Percentiles rank a stretch among this genome's conserved stretches.
phyloP scores from a whole-genome alignment of 2,329 filamentous ascomycete genomes.

The Penicillium verrucosum region DNA sequence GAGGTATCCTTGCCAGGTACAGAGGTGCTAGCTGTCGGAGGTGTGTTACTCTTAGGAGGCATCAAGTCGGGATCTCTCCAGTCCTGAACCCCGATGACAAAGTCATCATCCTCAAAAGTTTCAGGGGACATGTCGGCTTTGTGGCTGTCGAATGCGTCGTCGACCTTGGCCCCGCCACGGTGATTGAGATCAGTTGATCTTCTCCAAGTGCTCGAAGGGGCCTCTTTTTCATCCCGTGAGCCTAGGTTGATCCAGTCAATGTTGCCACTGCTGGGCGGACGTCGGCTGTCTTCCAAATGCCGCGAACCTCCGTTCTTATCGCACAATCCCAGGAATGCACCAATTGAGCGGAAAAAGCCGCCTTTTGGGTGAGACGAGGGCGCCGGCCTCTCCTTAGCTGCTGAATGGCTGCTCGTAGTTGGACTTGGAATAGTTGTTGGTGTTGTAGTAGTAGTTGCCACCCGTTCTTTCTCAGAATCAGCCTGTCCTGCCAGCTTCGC shows the following conservation, averaged over 20 bases:
- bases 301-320: conserved; percentile 25
- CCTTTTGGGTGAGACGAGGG: conserved; percentile 19
- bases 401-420: conserved; percentile 28
- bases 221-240: conserved; percentile 58
- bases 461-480: conserved; percentile 20
- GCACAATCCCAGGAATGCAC: conserved; percentile 44
- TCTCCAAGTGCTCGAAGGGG: conserved; percentile 18
- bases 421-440: conserved; percentile 32
- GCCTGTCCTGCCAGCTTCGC: conserved; percentile 25
- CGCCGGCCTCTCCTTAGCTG: conserved; percentile 15
- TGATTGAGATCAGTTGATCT: conserved; percentile 28
- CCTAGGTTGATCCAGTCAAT: conserved; percentile 70
- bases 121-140: conserved; percentile 26
- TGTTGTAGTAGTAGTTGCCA: conserved; percentile 29
- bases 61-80: conserved; percentile 78
- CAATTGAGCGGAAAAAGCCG: conserved; percentile 45
- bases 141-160: conserved; percentile 14
- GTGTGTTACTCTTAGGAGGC: conserved; percentile 37
- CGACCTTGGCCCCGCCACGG: conserved; percentile 17
- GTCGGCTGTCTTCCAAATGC: conserved; percentile 52
- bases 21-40: conserved; percentile 23
- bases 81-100: conserved; percentile 80
- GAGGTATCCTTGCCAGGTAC: conserved; percentile 23
- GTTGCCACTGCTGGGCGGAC: conserved; percentile 69
- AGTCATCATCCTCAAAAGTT: conserved; percentile 55